These are phyloP conservation scores for Penicillium expansum DNA, from an alignment of 2,329 filamentous ascomycete species.

Conservation along the genomic window DNA sequence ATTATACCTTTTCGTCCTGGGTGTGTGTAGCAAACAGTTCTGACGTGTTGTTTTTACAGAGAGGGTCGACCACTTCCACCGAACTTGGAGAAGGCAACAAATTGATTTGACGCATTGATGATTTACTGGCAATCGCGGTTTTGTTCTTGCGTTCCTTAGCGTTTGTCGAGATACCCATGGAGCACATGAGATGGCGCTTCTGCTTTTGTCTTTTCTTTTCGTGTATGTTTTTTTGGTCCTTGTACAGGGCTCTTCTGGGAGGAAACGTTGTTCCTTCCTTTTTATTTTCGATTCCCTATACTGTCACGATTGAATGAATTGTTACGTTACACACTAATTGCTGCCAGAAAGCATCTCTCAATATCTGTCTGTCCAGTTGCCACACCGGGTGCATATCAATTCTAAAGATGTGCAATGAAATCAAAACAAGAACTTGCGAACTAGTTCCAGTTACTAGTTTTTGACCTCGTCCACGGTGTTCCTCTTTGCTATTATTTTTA, in stretches of 20 bases:
- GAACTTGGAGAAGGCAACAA: background rate
- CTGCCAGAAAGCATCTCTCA: too few relatives aligned
- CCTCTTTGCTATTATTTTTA: background rate
- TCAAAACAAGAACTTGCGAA: background rate
- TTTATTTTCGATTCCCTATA: background rate
- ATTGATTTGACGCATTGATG: background rate
- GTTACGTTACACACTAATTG: too few relatives aligned
- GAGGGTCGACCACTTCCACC: background rate
- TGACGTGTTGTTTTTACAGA: background rate
- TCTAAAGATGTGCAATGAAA: background rate
- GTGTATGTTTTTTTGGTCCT: background rate
- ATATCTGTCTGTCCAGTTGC: background rate
- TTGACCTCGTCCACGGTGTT: background rate
- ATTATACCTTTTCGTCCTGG: background rate
- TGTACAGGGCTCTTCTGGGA: background rate
- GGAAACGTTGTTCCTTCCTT: slow-evolving; percentile 33
- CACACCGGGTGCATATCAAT: background rate
- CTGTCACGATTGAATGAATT: background rate
- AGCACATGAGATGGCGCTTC: background rate
- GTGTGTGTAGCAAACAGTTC: background rate
- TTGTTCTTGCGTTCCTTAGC: background rate
- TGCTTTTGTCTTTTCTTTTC: background rate
- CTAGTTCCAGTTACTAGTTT: background rate
- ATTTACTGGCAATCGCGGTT: background rate
- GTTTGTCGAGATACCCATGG: background rate